Percentiles rank a stretch among this genome's conserved stretches.
These are phyloP conservation scores for Suhomyces choctaworum DNA, from an alignment of 1,139 yeast genomes.

Conservation along the genomic window DNA sequence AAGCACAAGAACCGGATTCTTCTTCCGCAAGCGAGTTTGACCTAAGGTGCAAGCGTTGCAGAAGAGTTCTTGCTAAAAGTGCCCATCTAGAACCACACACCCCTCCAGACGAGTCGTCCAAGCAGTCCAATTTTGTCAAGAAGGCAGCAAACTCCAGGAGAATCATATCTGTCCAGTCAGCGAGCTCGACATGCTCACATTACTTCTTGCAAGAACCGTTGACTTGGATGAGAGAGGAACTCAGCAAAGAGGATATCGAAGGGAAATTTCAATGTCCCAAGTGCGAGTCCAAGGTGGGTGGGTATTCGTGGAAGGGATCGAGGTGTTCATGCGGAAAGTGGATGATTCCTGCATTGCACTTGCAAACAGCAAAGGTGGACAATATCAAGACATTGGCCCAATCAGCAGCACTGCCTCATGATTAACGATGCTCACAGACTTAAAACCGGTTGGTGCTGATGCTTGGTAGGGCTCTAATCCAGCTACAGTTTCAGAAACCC, in stretches of 20 bases:
- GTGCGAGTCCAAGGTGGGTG: constrained; percentile 82
- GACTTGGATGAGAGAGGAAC: constrained; percentile 84
- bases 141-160: constrained; percentile 62
- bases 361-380: constrained; percentile 81
- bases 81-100: constrained; percentile 57
- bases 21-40: constrained; percentile 22
- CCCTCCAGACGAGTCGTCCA: constrained; percentile 59
- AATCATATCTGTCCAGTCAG: constrained; percentile 52
- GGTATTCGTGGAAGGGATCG: constrained; percentile 93
- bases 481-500: no score
- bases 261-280: constrained; percentile 86
- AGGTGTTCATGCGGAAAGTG: constrained; percentile 94
- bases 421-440: not conserved
- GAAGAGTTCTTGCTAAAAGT: constrained; percentile 54
- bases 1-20: constrained; percentile 7
- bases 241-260: constrained; percentile 68
- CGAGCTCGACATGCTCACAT: constrained; percentile 72
- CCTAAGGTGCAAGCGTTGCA: constrained; percentile 70
- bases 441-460: no score
- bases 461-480: no score
- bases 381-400: constrained; percentile 33
- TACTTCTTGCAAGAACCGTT: constrained; percentile 78
- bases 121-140: constrained; percentile 62
- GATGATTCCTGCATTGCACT: constrained; percentile 90
- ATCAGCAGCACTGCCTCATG: not conserved